Conservation (phyloP, 2,329 filamentous ascomycete genomes). For the Aschersonia sp. region DNA sequence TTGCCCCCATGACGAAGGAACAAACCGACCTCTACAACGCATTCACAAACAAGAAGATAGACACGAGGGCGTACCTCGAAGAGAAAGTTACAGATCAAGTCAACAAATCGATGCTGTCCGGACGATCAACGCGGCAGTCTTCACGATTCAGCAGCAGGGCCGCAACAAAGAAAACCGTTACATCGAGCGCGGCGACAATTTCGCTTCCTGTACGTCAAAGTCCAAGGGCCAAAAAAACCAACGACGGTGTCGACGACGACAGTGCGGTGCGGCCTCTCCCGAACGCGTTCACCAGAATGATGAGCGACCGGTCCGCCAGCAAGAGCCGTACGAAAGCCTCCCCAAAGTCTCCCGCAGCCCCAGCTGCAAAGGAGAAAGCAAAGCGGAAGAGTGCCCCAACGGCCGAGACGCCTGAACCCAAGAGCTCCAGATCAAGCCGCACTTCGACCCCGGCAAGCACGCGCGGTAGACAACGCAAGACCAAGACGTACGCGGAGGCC, state of each 20-base stretch:
- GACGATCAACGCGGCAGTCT: slow-evolving; percentile 15
- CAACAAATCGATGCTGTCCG: slow-evolving; percentile 17
- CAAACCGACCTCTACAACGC: slow-evolving; percentile 80
- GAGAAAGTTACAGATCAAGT: slow-evolving; percentile 59
- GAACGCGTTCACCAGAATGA: slow-evolving; percentile 41
- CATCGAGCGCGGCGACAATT: slow-evolving; percentile 7
- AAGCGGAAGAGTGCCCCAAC: slow-evolving; percentile 20
- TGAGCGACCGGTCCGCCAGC: slow-evolving; percentile 26
- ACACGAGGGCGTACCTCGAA: slow-evolving; percentile 65
- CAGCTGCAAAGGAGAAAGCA: slow-evolving; percentile 7
- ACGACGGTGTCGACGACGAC: not conserved
- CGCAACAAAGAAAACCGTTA: slow-evolving; percentile 5
- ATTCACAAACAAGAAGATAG: slow-evolving; percentile 40
- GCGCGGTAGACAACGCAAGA: slow-evolving; percentile 35
- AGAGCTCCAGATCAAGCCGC: slow-evolving; percentile 62
- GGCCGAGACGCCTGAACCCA: slow-evolving; percentile 27
- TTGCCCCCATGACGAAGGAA: slow-evolving; percentile 79
- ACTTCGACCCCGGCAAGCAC: slow-evolving; percentile 56
- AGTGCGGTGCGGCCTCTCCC: not conserved
- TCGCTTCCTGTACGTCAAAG: slow-evolving; percentile 22
- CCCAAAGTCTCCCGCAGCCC: slow-evolving; percentile 9
- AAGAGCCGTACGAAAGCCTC: slow-evolving; percentile 9
- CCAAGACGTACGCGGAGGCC: slow-evolving; percentile 34
- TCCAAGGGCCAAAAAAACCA: slow-evolving; percentile 15
- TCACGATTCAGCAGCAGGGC: slow-evolving; percentile 23